Evolutionary conservation across 306 rosid genomes (phyloP).

Genomic region (Acacia melanoxylon): DNA sequence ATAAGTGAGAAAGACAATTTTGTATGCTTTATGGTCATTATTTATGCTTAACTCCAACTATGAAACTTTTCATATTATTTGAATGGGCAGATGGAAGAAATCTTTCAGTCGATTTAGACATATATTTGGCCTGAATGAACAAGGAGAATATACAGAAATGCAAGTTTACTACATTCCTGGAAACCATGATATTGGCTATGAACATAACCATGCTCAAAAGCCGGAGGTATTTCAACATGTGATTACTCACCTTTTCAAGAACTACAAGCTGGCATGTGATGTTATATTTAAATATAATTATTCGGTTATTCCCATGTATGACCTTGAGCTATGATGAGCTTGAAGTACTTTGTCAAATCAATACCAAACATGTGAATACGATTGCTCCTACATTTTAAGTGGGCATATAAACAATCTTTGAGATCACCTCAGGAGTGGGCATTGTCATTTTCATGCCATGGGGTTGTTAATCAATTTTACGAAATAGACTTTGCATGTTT

Average conservation of each 20-base stretch:
- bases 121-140: constrained; percentile 59
- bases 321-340: constrained; percentile 3
- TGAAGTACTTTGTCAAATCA: constrained; percentile 5
- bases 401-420: background rate
- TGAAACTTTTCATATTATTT: constrained; percentile 35
- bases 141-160: constrained; percentile 44
- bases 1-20: constrained; percentile 8
- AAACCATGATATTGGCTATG: constrained; percentile 89
- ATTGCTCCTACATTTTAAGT: constrained; percentile 15
- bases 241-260: constrained; percentile 19
- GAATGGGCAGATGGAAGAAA: constrained; percentile 68
- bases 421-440: constrained; percentile 6
- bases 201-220: constrained; percentile 44
- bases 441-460: constrained; percentile 6
- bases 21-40: constrained; percentile 5
- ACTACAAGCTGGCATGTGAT: constrained; percentile 2
- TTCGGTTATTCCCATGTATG: background rate
- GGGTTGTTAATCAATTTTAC: constrained; percentile 14
- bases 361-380: constrained; percentile 11
- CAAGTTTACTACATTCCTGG: constrained; percentile 66
- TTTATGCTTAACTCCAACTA: constrained; percentile 20
- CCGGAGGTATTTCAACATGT: constrained; percentile 51
- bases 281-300: background rate
- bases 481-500: background rate
- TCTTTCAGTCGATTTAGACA: constrained; percentile 68